Base-by-base conservation (phyloP, 495 filamentous ascomycete genomes). In the Jackrogersella minutella region DNA sequence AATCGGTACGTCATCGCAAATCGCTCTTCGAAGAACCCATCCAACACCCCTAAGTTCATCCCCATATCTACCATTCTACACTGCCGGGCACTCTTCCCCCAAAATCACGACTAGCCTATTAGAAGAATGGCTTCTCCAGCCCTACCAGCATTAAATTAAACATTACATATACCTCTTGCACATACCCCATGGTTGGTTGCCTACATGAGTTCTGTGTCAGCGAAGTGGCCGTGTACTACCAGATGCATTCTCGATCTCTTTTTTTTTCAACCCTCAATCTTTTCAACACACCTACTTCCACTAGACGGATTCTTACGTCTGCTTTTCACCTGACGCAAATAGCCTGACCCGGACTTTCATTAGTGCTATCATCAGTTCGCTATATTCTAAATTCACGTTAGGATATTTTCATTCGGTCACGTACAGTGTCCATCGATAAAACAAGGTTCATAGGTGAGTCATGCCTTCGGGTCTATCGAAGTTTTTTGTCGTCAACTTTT, bases 371-470 rank as follows among this genome's bases (percentile, higher is more conserved):
- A 14, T 31, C 7, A 31, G 26, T 3, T 30, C 17, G 14, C 7
- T 13, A 31, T 31, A 17, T 28, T 47, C 44, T 49, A 14, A 49
- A 24, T 3, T 30, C 26, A 9, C 7, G 14, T 30, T 49, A 49
- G 44, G 21, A 49, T 49, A 49, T 49, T 14, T 49, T 30, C 24
- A 26, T 14, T 49, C 31, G 44, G 44, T 31, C 44, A 31, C 44
- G 44, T n/a, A 36, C 44, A 49, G 44, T 49, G 44, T 49, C 44
- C 44, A 49, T 36, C 11, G 26, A 4, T 26, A 14, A 14, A 31
- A 31, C 19, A 49, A 49, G 26, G 44, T 31, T 31, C 24, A 30
- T 31, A 49, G 6, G 44, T 49, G 24, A 49, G 44, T 31, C 19
- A 22, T 24, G 30, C 26, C 26, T 30, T 30, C 26, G 26, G 26